Base-by-base conservation (phyloP, 805 yeast genomes). In the Yueomyces sinensis region DNA sequence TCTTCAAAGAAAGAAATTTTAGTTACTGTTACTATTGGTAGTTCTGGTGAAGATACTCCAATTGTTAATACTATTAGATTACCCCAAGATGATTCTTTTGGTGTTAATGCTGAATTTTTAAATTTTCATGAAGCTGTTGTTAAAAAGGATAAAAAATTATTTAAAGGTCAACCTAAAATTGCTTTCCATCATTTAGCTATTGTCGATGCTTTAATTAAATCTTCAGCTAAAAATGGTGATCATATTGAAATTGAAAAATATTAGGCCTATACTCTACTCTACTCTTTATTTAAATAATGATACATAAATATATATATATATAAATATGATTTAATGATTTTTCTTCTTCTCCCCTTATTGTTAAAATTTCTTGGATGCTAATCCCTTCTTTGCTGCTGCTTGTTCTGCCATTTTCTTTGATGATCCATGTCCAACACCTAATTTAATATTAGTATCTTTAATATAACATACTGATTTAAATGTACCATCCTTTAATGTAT, bases 101-200 rank as follows among this genome's bases (percentile, higher is more conserved):
- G 91, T 29, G 65, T 70, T 15, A 59, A 61, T 22, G 61, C 63
- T 3, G 82, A 75, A 49, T 67, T 74, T 37, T 59, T 58, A 51
- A 71, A 70, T 50, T 68, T 74, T 47, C 62, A 62, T 37, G 68
- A 70, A 31, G 84, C 86, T n/a, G 76, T 80, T 20, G 42, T 50
- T 18, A 61, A 66, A 37, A 70, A 72, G 42, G 83, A 82, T 54
- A 81, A 81, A 59, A 48, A 62, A 3, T 42, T 71, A 36, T 58
- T 78, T 34, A 61, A 52, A 29, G 70, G 72, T 29, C 66, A 76
- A n/a, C 94, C 95, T 18, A 78, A 72, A 42, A 69, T 65, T 41
- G 84, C 93, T 5, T 87, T 81, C 75, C 95, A 87, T 58, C 97
- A 89, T 58, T 72, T 87, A 56, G 95, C 95, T 5, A 71, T 83